Conservation (phyloP, 1,284 basidiomycete genomes). For the Apiotrichum sp. region DNA sequence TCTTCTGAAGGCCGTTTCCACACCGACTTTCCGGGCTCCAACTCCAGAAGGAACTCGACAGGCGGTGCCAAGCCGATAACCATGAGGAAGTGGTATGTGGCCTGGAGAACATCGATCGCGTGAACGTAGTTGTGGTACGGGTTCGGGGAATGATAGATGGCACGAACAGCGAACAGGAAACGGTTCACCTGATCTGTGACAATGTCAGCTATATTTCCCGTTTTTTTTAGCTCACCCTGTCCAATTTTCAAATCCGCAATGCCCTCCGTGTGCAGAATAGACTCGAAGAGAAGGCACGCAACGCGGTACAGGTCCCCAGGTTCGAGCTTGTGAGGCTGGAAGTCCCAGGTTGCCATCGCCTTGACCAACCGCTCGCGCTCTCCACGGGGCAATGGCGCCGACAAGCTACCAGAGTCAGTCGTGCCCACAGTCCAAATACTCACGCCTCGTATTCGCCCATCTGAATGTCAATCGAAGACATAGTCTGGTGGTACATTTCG, state of each 20-base stretch:
- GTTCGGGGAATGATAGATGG: slow-evolving; percentile 80
- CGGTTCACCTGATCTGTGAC: slow-evolving; percentile 57
- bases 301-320: slow-evolving; percentile 75
- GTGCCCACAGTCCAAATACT: slow-evolving; percentile 14
- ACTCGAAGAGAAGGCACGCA: slow-evolving; percentile 65
- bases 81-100: slow-evolving; percentile 74
- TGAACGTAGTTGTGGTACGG: slow-evolving; percentile 95
- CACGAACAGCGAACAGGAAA: slow-evolving; percentile 72
- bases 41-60: slow-evolving; percentile 46
- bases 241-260: slow-evolving; percentile 62
- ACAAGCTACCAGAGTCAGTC: slow-evolving; percentile 38
- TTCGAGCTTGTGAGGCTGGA: slow-evolving; percentile 72
- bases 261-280: slow-evolving; percentile 56
- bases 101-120: slow-evolving; percentile 88
- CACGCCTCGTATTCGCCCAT: slow-evolving; percentile 44
- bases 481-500: slow-evolving; percentile 73
- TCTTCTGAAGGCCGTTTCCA: slow-evolving; percentile 30
- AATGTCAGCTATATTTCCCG: slow-evolving; percentile 15
- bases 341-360: slow-evolving; percentile 70
- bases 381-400: slow-evolving; percentile 39
- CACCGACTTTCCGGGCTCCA: slow-evolving; percentile 18
- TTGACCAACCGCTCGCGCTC: slow-evolving; percentile 53
- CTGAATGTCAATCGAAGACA: slow-evolving; percentile 58
- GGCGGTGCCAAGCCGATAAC: slow-evolving; percentile 72
- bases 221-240: slow-evolving; percentile 52